These are phyloP conservation scores for Dothistroma pini DNA, from an alignment of 2,329 filamentous ascomycete genomes.

Conservation along the genomic window DNA sequence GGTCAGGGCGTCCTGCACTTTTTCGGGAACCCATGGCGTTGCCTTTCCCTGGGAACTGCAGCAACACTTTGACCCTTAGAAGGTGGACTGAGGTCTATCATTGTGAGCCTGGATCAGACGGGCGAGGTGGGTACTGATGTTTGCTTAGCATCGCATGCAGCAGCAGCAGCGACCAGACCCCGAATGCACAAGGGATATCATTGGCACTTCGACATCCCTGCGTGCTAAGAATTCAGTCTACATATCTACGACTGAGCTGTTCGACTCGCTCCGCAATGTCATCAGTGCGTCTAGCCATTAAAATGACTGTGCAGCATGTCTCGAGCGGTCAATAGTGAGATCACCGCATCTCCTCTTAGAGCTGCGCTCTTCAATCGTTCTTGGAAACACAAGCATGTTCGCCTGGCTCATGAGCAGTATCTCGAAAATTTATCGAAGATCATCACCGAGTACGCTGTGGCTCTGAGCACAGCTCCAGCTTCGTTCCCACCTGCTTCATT, in stretches of 20 bases:
- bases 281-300: not conserved
- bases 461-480: not conserved
- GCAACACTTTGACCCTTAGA: not conserved
- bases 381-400: not conserved
- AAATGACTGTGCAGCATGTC: not conserved
- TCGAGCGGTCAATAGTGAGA: no score
- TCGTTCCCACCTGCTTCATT: not conserved
- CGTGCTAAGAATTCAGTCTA: not conserved
- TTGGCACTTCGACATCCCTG: not conserved
- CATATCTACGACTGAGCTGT: not conserved
- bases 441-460: not conserved
- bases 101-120: not conserved
- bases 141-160: not conserved
- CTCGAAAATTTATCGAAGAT: not conserved
- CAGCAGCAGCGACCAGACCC: not conserved
- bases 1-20: not conserved
- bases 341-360: no score
- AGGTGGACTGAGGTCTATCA: not conserved
- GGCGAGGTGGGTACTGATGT: not conserved
- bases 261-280: not conserved
- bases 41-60: not conserved
- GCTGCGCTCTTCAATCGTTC: no score
- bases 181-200: not conserved
- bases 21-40: not conserved
- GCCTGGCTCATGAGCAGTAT: not conserved